Percentiles rank a stretch among this genome's conserved stretches.
Evolutionary conservation across 2,329 filamentous ascomycete genomes (phyloP).

Genomic region (Teratosphaeriaceae sp.): DNA sequence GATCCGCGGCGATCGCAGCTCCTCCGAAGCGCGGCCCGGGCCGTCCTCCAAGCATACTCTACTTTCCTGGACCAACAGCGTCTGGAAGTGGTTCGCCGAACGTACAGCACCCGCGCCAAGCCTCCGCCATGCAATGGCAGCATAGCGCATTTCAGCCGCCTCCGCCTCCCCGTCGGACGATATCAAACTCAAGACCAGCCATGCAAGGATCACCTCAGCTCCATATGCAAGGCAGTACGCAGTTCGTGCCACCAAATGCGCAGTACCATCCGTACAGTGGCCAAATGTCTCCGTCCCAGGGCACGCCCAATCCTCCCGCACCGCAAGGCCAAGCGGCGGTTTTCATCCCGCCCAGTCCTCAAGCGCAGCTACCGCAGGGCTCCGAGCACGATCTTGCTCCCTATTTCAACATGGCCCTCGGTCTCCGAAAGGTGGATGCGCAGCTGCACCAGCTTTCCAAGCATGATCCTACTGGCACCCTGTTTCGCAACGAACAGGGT

Average conservation of each 20-base stretch:
- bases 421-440: neutral
- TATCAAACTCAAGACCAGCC: neutral
- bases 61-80: neutral
- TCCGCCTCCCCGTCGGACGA: neutral
- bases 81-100: neutral
- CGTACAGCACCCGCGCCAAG: neutral
- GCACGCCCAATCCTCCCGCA: neutral
- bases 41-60: neutral
- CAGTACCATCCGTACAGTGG: too few species aligned
- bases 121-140: neutral
- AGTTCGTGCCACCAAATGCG: neutral
- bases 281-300: too few species aligned
- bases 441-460: neutral
- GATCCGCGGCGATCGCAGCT: conserved; percentile 2
- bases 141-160: too few species aligned
- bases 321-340: neutral
- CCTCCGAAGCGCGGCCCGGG: conserved; percentile 1
- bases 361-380: neutral
- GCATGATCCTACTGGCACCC: neutral
- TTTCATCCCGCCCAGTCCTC: neutral
- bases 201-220: neutral
- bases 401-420: neutral
- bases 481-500: conserved; percentile 12
- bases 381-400: neutral
- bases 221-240: neutral